Percentiles rank a stretch among this genome's conserved stretches.
Conservation (phyloP, 805 yeast species). For the Sungouiozyma ichnusensis region DNA sequence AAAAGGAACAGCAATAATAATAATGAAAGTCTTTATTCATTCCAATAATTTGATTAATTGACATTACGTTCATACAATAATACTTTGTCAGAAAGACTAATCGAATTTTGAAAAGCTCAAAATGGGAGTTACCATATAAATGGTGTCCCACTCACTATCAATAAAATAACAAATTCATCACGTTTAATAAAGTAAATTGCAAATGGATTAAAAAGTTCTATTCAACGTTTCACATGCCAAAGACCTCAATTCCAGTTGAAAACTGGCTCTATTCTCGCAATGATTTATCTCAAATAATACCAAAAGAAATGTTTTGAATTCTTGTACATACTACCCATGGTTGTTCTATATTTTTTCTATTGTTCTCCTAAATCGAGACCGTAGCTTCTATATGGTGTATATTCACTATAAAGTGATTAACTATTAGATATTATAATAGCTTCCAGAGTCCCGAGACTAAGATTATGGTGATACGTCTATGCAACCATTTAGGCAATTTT, state of each 20-base stretch:
- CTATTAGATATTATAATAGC: background rate
- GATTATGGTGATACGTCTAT: too few relatives aligned
- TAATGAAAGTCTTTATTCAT: background rate
- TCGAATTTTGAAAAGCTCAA: background rate
- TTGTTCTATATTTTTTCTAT: conserved; percentile 30
- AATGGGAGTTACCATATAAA: background rate
- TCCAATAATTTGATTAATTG: background rate
- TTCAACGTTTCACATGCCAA: background rate
- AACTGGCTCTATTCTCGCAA: background rate
- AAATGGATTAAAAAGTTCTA: background rate
- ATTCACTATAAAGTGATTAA: background rate
- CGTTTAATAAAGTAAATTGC: background rate
- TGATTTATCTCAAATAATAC: background rate
- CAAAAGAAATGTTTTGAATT: background rate
- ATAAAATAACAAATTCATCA: background rate
- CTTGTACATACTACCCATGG: conserved; percentile 61
- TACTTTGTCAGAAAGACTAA: background rate
- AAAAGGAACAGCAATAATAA: background rate
- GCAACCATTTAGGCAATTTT: too few relatives aligned
- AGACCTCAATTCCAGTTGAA: background rate
- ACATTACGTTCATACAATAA: background rate
- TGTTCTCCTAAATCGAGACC: background rate
- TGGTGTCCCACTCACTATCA: background rate
- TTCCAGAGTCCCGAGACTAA: too few relatives aligned
- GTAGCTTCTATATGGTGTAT: background rate